Evolutionary conservation across 768 basidiomycete species (phyloP).

Genomic region (Galerina marginata): DNA sequence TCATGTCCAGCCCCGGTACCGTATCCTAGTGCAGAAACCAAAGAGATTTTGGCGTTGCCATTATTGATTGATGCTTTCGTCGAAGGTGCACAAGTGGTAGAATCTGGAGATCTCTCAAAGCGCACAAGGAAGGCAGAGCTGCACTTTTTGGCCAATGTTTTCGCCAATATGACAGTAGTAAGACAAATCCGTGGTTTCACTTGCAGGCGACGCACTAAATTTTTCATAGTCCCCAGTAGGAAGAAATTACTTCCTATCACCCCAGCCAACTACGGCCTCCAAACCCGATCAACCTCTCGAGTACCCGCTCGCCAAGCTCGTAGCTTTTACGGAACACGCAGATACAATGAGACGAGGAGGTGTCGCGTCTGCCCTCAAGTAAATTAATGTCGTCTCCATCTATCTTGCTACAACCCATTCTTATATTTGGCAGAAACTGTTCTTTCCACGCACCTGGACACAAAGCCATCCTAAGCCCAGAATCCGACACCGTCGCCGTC

Average conservation of each 20-base stretch:
- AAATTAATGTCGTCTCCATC: conserved; percentile 22
- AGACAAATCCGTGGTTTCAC: conserved; percentile 28
- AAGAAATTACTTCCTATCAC: conserved; percentile 79
- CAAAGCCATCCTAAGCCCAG: conserved; percentile 70
- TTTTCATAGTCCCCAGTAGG: conserved; percentile 69
- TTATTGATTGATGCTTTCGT: conserved; percentile 91
- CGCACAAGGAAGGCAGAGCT: conserved; percentile 74
- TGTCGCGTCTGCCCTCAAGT: conserved; percentile 89
- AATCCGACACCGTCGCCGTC: conserved; percentile 58
- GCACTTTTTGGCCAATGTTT: conserved; percentile 93
- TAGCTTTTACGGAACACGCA: conserved; percentile 88
- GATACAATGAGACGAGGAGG: conserved; percentile 89
- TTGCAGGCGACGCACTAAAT: background rate
- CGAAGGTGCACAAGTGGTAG: conserved; percentile 65
- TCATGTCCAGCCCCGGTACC: conserved; percentile 78
- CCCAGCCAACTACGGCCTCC: conserved; percentile 57
- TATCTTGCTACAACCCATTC: conserved; percentile 12
- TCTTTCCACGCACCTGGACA: conserved; percentile 74
- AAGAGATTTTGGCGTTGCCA: conserved; percentile 69
- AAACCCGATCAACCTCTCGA: conserved; percentile 56
- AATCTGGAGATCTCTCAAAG: conserved; percentile 52
- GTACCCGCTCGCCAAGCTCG: conserved; percentile 83
- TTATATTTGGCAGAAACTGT: conserved; percentile 67
- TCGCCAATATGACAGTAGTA: conserved; percentile 88
- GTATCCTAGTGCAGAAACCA: conserved; percentile 60